These are phyloP conservation scores for Candida ascalaphidarum DNA, from an alignment of 805 yeast species.

Conservation along the genomic window DNA sequence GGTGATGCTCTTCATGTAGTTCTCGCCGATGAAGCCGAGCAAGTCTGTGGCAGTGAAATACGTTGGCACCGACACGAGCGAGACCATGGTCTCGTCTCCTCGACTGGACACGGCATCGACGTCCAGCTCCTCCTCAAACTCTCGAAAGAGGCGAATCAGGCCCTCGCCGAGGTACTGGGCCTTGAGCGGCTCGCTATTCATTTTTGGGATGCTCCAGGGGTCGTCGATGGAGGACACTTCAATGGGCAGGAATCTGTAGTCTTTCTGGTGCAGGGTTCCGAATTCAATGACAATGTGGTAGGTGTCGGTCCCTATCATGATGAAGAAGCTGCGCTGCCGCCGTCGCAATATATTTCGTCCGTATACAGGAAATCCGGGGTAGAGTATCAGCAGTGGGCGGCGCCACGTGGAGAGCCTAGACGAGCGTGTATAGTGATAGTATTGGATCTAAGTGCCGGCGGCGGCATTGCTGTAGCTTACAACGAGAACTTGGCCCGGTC, in stretches of 20 bases:
- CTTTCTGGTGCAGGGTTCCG: no score
- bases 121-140: conserved; percentile 28
- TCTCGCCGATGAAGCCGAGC: conserved; percentile 70
- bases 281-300: conserved; percentile 26
- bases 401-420: no score
- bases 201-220: conserved; percentile 6
- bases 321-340: no score
- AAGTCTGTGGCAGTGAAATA: conserved; percentile 82
- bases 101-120: conserved; percentile 4
- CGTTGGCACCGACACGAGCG: conserved; percentile 80
- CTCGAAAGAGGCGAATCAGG: conserved; percentile 57
- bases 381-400: no score
- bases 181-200: conserved; percentile 38
- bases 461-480: no score
- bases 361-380: no score
- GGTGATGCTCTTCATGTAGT: conserved; percentile 43
- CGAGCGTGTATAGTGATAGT: no score
- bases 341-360: no score
- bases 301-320: conserved; percentile 34
- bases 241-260: conserved; percentile 24
- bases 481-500: conserved; percentile 10
- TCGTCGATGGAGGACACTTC: conserved; percentile 18
- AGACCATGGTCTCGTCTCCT: conserved; percentile 60
- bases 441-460: no score
- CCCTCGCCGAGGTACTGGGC: conserved; percentile 71